phyloP scores from a whole-genome alignment of 2,329 filamentous ascomycete species.

The Epichloe hybrida region DNA sequence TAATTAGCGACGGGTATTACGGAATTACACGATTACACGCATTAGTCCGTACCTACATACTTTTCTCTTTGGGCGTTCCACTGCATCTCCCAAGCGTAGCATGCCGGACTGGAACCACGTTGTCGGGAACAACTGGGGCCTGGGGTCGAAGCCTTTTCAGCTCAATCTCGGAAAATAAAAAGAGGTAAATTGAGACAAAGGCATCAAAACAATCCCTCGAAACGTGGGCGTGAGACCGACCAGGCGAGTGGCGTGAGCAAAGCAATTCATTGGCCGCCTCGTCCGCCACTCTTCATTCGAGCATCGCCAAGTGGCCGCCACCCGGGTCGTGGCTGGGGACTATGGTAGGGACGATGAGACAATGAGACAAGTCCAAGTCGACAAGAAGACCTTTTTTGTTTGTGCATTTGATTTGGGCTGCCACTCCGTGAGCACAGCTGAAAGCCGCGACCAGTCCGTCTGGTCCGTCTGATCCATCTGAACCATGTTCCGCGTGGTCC shows the following conservation, averaged over 20 bases:
- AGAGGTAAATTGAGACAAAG: no score
- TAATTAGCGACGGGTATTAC: no score
- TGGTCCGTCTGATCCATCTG: not conserved
- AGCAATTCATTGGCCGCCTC: not conserved
- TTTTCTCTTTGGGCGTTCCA: no score
- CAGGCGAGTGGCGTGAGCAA: no score
- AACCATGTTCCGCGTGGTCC: not conserved
- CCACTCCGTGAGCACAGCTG: not conserved
- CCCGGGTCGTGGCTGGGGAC: not conserved
- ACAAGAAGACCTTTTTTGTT: not conserved
- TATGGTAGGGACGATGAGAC: no score
- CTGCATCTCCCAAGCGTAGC: no score
- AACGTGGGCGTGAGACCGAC: no score
- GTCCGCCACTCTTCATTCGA: not conserved
- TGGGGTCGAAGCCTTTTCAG: not conserved
- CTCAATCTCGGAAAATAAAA: no score
- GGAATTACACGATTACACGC: no score
- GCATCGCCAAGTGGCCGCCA: not conserved
- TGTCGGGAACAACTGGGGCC: not conserved
- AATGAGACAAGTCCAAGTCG: no score
- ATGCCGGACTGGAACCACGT: not conserved
- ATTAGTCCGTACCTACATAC: no score
- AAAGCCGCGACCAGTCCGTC: not conserved
- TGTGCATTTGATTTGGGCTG: not conserved
- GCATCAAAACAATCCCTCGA: no score